Conservation (phyloP, 495 filamentous ascomycete species). For the Bathelium albidoporum region DNA sequence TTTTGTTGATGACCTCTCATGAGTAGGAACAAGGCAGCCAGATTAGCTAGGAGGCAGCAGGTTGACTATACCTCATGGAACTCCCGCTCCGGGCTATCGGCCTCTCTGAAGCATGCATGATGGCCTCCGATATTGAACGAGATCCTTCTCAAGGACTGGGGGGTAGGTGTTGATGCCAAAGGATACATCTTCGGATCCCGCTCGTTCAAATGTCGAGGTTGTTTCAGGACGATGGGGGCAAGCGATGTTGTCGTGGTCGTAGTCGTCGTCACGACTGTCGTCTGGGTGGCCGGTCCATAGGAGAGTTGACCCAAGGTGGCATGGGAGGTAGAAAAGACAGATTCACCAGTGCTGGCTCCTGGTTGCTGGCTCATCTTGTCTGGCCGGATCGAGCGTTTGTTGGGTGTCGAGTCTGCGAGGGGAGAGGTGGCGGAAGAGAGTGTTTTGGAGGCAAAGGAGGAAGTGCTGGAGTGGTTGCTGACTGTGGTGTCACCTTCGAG, state of each 20-base stretch:
- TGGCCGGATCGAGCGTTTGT: background rate
- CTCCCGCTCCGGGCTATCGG: constrained; percentile 46
- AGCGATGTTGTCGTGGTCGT: constrained; percentile 87
- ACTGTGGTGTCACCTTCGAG: background rate
- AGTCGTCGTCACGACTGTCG: constrained; percentile 80
- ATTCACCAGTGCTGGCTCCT: background rate
- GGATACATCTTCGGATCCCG: constrained; percentile 87
- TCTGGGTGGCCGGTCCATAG: constrained; percentile 61
- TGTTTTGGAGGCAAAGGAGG: background rate
- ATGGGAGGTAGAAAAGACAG: constrained; percentile 8
- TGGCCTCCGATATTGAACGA: constrained; percentile 60
- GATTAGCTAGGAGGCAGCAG: background rate
- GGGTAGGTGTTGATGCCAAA: constrained; percentile 70
- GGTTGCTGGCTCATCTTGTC: constrained; percentile 1
- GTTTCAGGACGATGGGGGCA: constrained; percentile 68
- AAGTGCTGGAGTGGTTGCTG: background rate
- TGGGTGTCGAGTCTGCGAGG: background rate
- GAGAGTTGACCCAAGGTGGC: constrained; percentile 53
- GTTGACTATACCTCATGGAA: constrained; percentile 25
- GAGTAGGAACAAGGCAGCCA: background rate
- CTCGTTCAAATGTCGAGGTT: constrained; percentile 59
- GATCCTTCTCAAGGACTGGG: constrained; percentile 59
- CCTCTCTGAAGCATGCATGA: constrained; percentile 56
- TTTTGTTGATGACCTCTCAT: background rate
- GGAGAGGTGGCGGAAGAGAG: background rate